A percentile compares a stretch with the other conserved stretches of the same genome.
phyloP scores from a whole-genome alignment of 768 basidiomycete species.

The Fibroporia radiculosa region DNA sequence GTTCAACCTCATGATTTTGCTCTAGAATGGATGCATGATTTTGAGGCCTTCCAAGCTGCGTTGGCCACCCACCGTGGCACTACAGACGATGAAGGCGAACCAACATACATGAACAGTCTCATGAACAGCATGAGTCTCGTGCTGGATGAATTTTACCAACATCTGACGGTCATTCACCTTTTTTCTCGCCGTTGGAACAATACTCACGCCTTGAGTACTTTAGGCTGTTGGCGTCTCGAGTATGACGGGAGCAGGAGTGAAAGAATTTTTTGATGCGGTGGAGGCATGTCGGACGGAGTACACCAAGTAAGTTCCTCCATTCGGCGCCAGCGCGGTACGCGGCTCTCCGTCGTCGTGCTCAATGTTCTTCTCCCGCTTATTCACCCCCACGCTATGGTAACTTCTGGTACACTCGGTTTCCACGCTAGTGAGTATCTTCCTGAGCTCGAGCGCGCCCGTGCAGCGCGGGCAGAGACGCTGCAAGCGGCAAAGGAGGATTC shows the following conservation, averaged over 20 bases:
- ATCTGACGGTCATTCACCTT: conserved; percentile 67
- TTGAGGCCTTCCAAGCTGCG: conserved; percentile 90
- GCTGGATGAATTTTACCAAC: conserved; percentile 96
- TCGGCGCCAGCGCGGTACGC: neutral
- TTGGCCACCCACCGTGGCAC: conserved; percentile 62
- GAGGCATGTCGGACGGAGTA: conserved; percentile 85
- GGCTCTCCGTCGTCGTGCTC: neutral
- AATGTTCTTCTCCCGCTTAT: neutral
- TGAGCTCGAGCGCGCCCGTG: conserved; percentile 69
- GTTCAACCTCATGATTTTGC: conserved; percentile 87
- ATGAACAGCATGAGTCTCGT: conserved; percentile 99
- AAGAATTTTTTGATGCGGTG: conserved; percentile 88
- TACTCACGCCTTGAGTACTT: neutral
- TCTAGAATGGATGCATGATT: conserved; percentile 97
- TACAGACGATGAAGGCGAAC: conserved; percentile 78
- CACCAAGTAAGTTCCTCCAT: conserved; percentile 52
- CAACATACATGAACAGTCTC: conserved; percentile 95
- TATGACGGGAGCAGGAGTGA: conserved; percentile 89
- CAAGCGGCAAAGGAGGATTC: conserved; percentile 68
- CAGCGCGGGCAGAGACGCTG: conserved; percentile 54
- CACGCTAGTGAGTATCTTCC: conserved; percentile 78
- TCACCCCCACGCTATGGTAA: neutral
- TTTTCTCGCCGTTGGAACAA: neutral
- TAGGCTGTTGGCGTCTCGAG: conserved; percentile 96
- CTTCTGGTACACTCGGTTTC: no score